A percentile compares a stretch with the other conserved stretches of the same genome.
These are phyloP conservation scores for Sphagnum magellanicum DNA, from an alignment of 228 moss, liverwort and hornwort species.

Conservation along the genomic window DNA sequence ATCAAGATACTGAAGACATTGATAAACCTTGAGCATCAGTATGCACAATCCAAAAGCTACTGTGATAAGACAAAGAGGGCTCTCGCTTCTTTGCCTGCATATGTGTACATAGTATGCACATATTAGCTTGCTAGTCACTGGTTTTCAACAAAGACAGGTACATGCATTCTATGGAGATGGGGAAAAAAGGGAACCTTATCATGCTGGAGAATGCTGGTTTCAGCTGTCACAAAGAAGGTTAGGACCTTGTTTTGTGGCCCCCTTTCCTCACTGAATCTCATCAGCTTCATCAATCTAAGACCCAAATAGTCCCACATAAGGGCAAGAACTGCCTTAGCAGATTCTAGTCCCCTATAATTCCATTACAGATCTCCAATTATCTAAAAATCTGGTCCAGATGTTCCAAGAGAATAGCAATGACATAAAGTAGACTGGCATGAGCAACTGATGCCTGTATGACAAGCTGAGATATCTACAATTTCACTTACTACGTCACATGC, in stretches of 20 bases:
- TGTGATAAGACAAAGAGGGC: too few species aligned
- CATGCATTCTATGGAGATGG: too few species aligned
- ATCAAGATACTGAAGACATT: too few species aligned
- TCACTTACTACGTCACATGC: slow-evolving; percentile 65
- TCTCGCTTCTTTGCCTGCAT: too few species aligned
- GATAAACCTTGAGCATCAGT: too few species aligned
- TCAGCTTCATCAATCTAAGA: slow-evolving; percentile 9
- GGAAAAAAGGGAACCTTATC: slow-evolving; percentile 31
- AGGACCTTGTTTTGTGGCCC: slow-evolving; percentile 21
- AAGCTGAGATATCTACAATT: not conserved
- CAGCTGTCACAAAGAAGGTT: slow-evolving; percentile 75
- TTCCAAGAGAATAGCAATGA: not conserved
- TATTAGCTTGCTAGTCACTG: not conserved
- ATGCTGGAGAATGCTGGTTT: slow-evolving; percentile 58
- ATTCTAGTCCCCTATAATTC: too few species aligned
- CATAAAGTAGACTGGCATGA: not conserved
- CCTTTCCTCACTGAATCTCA: slow-evolving; percentile 13
- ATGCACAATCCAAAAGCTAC: too few species aligned
- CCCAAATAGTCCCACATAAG: too few species aligned
- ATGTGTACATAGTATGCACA: not conserved
- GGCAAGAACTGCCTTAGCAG: too few species aligned
- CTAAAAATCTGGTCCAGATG: not conserved
- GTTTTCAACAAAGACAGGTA: not conserved
- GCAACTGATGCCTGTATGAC: not conserved
- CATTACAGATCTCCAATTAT: too few species aligned